These are phyloP conservation scores for Thermochaetoides dissita DNA, from an alignment of 2,329 filamentous ascomycete genomes.

Conservation along the genomic window DNA sequence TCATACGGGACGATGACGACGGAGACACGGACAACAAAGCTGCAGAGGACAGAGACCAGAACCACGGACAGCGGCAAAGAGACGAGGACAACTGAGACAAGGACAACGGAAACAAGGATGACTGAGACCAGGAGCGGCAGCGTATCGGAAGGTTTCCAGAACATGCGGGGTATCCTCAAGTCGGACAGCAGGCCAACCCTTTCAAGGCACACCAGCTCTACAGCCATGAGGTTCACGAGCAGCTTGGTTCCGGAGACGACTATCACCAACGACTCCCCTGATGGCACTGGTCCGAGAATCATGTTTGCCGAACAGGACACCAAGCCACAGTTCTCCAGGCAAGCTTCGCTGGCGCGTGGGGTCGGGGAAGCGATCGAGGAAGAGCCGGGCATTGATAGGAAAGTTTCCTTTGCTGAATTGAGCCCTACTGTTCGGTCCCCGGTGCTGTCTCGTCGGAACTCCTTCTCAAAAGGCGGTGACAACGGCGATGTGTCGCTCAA, in stretches of 20 bases:
- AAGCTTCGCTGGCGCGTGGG: constrained; percentile 41
- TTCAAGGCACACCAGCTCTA: constrained; percentile 25
- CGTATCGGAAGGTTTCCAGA: neutral
- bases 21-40: constrained; percentile 1
- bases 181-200: constrained; percentile 11
- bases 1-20: constrained; percentile 15
- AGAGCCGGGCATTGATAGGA: constrained; percentile 43
- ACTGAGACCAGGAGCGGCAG: neutral
- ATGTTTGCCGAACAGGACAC: constrained; percentile 49
- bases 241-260: constrained; percentile 57
- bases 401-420: constrained; percentile 48
- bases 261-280: constrained; percentile 41
- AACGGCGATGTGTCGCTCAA: constrained; percentile 24
- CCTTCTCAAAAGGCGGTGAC: constrained; percentile 21
- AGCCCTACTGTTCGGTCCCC: constrained; percentile 11
- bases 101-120: no score
- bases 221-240: constrained; percentile 53
- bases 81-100: no score
- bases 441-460: constrained; percentile 30
- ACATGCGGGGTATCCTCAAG: constrained; percentile 7
- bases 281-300: constrained; percentile 54
- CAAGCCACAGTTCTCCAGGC: constrained; percentile 26
- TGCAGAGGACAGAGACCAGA: no score
- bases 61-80: no score
- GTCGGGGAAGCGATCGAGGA: constrained; percentile 28